Percentiles rank a stretch among this genome's conserved stretches.
Evolutionary conservation across 1,139 yeast species (phyloP).

Genomic region (Citeromyces hawaiiensis): DNA sequence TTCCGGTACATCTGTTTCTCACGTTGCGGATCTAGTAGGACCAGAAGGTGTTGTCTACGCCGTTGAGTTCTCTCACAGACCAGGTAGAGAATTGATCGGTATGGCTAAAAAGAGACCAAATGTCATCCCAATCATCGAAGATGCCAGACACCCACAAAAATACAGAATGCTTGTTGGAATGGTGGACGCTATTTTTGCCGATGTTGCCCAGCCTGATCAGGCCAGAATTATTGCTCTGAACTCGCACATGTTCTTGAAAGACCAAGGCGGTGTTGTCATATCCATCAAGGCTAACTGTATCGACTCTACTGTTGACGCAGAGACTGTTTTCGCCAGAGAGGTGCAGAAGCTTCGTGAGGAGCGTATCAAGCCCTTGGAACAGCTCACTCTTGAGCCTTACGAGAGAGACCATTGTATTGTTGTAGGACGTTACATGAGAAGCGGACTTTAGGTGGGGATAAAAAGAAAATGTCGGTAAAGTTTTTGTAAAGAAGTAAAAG

Average conservation of each 20-base stretch:
- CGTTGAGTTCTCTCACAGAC: conserved; percentile 98
- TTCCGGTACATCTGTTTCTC: conserved; percentile 97
- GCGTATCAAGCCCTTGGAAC: conserved; percentile 96
- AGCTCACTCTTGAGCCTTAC: conserved; percentile 96
- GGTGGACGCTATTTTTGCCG: conserved; percentile 98
- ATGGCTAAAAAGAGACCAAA: conserved; percentile 99
- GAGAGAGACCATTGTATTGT: conserved; percentile 99
- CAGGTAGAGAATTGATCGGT: conserved; percentile 97
- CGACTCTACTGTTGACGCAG: conserved; percentile 98
- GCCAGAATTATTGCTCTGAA: conserved; percentile 98
- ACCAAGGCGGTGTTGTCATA: conserved; percentile 95
- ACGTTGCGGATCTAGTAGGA: conserved; percentile 96
- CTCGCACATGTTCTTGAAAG: conserved; percentile 95
- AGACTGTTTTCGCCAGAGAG: conserved; percentile 98
- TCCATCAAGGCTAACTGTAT: conserved; percentile 99
- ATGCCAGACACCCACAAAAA: conserved; percentile 99
- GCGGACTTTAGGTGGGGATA: conserved; percentile 42
- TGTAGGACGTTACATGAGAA: conserved; percentile 91
- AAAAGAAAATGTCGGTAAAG: background rate
- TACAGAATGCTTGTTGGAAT: conserved; percentile 97
- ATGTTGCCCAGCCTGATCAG: conserved; percentile 99
- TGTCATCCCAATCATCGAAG: conserved; percentile 96
- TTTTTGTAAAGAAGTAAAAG: background rate
- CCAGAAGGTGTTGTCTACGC: conserved; percentile 99
- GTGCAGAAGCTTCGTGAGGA: conserved; percentile 98